Evolutionary conservation across 2,329 filamentous ascomycete genomes (phyloP).

Genomic region (Dactylellina cionopaga): DNA sequence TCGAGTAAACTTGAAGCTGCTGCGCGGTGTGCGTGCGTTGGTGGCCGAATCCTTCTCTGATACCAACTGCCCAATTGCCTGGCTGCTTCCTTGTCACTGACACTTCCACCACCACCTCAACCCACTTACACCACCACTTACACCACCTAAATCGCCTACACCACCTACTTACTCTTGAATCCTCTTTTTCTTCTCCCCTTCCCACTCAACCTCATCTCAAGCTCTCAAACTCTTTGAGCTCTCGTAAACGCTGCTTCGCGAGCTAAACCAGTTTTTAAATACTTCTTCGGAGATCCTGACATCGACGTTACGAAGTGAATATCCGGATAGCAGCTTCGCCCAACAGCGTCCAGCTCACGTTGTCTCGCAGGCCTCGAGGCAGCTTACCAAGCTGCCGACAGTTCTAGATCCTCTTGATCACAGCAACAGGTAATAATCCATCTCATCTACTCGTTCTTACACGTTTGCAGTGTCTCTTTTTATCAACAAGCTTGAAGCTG

Average conservation of each 20-base stretch:
- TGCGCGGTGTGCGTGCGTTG: conserved; percentile 21
- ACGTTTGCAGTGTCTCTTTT: neutral
- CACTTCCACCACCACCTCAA: neutral
- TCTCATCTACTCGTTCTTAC: neutral
- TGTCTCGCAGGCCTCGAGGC: conserved; percentile 29
- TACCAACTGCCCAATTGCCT: conserved; percentile 1
- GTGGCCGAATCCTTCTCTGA: conserved; percentile 41
- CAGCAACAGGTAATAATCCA: conserved; percentile 5
- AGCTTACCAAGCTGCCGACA: conserved; percentile 34
- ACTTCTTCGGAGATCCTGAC: neutral
- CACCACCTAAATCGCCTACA: conserved; percentile 1
- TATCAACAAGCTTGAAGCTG: conserved; percentile 4
- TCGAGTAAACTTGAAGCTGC: conserved; percentile 19
- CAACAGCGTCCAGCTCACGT: conserved; percentile 28
- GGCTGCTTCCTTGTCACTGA: neutral
- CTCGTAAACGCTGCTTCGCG: neutral
- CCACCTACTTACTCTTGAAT: conserved; percentile 15
- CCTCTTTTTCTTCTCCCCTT: conserved; percentile 4
- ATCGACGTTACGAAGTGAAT: conserved; percentile 1
- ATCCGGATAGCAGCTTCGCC: conserved; percentile 8
- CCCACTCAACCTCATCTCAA: conserved; percentile 9
- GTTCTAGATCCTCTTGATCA: neutral
- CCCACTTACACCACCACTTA: neutral
- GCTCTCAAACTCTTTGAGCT: conserved; percentile 1
- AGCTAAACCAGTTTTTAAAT: conserved; percentile 2